Base-by-base conservation (phyloP, 257 asterid genomes). In the Plantago ovata region DNA sequence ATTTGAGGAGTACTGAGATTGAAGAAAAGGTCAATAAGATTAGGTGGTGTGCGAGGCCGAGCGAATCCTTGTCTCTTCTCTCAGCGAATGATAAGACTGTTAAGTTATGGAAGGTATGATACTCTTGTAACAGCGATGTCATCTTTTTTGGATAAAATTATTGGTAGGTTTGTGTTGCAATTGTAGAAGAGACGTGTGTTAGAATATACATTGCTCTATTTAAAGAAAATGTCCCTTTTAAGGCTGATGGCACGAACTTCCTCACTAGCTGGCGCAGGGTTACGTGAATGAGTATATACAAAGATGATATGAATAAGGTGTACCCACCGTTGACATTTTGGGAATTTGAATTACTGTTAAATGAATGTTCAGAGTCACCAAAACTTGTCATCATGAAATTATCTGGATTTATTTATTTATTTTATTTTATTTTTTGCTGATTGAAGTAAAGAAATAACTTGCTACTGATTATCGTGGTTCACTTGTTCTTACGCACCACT, bases 31-130 rank as follows among this genome's bases (percentile, higher is more conserved):
- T 89, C 67, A 86, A 79, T 53, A 76, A 79, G 65, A 67, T 86
- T 49, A 72, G 75, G 68, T 84, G 95, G 95, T 82, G 84, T 66
- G 65, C 72, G 7, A 42, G 80, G 9, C 70, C 81, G 13, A 79
- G 77, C 70, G 86, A 89, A 61, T 66, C 95, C 3, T 60, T 82
- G 22, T 73, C 69, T 58, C n/a, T 82, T 65, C 82, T 89, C 36
- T 86, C 97, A 15, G 66, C 95, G 38, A 89, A 89, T 39, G 85
- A 84, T 65, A 86, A 79, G 77, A 86, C 97, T n/a, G 79, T 86
- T 64, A 89, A 84, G 69, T 69, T 84, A 22, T 89, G 97, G 97
- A 84, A 79, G 97, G 97, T 89, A 79, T 10, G 38, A 60, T 58
- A 15, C 59, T 55, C 58, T 66, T 60, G 51, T 47, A 33, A 36